Base-by-base conservation (phyloP, 179 eudicot species). In the Beta lomatogona region DNA sequence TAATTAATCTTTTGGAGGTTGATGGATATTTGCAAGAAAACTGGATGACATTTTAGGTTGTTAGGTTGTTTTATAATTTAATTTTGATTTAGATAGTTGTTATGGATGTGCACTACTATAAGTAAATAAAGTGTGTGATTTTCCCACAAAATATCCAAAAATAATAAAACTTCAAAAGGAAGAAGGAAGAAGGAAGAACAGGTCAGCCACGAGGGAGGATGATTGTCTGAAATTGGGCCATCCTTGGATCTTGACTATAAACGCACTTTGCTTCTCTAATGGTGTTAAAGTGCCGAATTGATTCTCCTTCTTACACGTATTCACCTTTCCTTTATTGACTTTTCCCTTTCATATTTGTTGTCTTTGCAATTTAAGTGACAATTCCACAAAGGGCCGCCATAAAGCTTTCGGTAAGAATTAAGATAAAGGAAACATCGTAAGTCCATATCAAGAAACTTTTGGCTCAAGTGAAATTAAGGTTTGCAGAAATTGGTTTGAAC, bases 151-250 rank as follows among this genome's bases (percentile, higher is more conserved):
- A 28, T 28, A 28, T 28, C 31, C 31, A 28, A 36, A 36, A 36
- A 36, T 36, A 36, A 36, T 36, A 36, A 31, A 31, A 36, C 3
- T 36, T 4, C 4, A 36, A 36, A 66, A 13, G 71, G 44, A n/a
- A 21, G 41, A 19, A 13, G 71, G 44, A n/a, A 21, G 41, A 19
- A 21, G 25, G n/a, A 36, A 53, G 14, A 71, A 80, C 80, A 82
- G 76, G 41, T 59, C 48, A 76, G 57, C 80, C 84, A 82, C 84
- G 76, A 69, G 80, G 76, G 76, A 82, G 71, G 84, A 50, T 76
- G 80, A 65, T 76, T 69, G 76, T 67, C 45, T 58, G 11, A 58
- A 48, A 1, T 0, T 2, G 75, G 66, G 78, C 45, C 18, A 54
- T 45, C 70, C 31, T 46, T 7, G 68, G 68, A 16, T 21, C 57